Evolutionary conservation across 2,329 filamentous ascomycete species (phyloP), one percentile per base, ranked within the genome.

Genomic region (Capronia coronata): DNA sequence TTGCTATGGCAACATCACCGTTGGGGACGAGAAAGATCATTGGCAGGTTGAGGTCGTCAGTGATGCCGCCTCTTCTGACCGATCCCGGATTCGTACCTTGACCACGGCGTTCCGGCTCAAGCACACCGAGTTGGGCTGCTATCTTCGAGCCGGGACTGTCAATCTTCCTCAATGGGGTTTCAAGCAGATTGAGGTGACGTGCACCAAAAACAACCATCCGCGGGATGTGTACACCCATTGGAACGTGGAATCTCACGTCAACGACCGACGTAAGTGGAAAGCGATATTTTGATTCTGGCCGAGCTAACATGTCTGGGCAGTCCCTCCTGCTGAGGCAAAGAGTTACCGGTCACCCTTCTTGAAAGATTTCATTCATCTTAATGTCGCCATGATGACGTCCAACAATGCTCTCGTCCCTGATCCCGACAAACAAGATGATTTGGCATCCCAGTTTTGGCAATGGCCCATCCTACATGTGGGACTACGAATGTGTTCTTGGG

Each of bases 311-410:
- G 30, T 14, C 14, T 29, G 29, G n/a, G n/a, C 62, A 93, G 87
- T 97, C 21, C 91, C 93, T 32, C 81, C 87, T 55, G 85, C 86
- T 61, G 86, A 96, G 68, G 87, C 93, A 47, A 87, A 86, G 62
- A 84, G 87, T 49, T 98, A 96, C 75, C 94, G 87, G 73, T 97
- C 91, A 29, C 93, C 94, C 2, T 98, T 98, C 77, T 76, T 95
- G 64, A 90, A 94, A 66, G 93, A 98, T 69, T 98, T 98, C 64
- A 84, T 98, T 57, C 93, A 98, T 68, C 75, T 97, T 54, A 98
- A 98, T 67, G 93, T 98, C 55, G 93, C 93, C 56, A 98, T 98
- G 93, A 96, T 97, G 91, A 98, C 93, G 2, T 97, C 93, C 32
- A 98, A 98, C 78, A 98, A 98, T 65, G 93, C 93, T 19, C 81